Evolutionary conservation across 129 eudicot species (phyloP).

Genomic region (Smallanthus sonchifolius): DNA sequence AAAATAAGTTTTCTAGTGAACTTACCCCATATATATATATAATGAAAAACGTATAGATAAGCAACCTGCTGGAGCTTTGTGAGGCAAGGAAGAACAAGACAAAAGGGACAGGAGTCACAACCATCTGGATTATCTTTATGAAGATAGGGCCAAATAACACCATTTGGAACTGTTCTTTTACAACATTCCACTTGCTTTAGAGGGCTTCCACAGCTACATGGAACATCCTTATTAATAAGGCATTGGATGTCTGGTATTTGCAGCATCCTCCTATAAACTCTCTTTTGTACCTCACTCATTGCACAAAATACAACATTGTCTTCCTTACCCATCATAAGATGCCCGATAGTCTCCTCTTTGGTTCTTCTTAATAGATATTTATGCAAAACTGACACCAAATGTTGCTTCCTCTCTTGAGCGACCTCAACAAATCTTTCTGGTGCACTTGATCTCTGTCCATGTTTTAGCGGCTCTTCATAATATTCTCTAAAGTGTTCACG

Average conservation of each 20-base stretch:
- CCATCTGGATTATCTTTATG: conserved; percentile 89
- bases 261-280: conserved; percentile 76
- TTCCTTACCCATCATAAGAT: conserved; percentile 96
- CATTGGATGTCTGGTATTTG: conserved; percentile 79
- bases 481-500: conserved; percentile 86
- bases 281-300: conserved; percentile 86
- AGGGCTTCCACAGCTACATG: conserved; percentile 94
- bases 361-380: conserved; percentile 80
- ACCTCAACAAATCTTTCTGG: conserved; percentile 61
- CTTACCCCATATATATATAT: not conserved
- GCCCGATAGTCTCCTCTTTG: conserved; percentile 93
- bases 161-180: conserved; percentile 73
- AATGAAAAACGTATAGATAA: not conserved
- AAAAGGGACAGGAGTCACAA: conserved; percentile 82
- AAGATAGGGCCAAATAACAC: conserved; percentile 85
- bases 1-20: too few relatives aligned
- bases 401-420: conserved; percentile 76
- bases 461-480: conserved; percentile 90
- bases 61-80: conserved; percentile 90
- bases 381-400: conserved; percentile 64
- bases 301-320: conserved; percentile 98
- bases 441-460: conserved; percentile 88
- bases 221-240: conserved; percentile 75
- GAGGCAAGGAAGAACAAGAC: conserved; percentile 93
- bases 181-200: conserved; percentile 89